These are phyloP conservation scores for Periconia digitata DNA, from an alignment of 2,329 filamentous ascomycete genomes.

Conservation along the genomic window DNA sequence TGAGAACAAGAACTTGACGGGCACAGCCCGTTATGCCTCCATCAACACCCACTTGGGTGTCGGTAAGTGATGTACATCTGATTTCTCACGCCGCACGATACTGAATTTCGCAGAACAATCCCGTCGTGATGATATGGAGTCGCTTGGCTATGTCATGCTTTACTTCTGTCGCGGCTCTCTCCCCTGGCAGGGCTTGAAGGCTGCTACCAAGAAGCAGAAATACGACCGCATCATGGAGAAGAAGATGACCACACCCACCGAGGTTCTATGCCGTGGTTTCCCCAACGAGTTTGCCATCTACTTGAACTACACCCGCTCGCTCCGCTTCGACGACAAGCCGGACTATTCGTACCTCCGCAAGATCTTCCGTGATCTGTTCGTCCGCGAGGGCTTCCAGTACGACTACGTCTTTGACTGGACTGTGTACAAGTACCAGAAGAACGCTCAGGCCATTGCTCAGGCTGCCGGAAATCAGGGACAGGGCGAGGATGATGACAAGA, in stretches of 20 bases:
- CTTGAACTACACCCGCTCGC: slow-evolving; percentile 97
- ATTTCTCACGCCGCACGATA: neutral
- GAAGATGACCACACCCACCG: slow-evolving; percentile 99
- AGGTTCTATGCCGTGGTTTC: slow-evolving; percentile 98
- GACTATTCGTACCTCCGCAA: slow-evolving; percentile 99
- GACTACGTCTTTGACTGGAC: slow-evolving; percentile 99
- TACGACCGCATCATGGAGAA: slow-evolving; percentile 99
- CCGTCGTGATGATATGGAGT: slow-evolving; percentile 99
- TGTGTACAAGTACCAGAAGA: slow-evolving; percentile 99
- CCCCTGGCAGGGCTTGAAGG: slow-evolving; percentile 97
- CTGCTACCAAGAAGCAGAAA: slow-evolving; percentile 99
- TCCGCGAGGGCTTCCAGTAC: slow-evolving; percentile 98
- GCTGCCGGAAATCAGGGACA: slow-evolving; percentile 67
- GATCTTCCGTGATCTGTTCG: slow-evolving; percentile 99
- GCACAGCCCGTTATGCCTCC: slow-evolving; percentile 95
- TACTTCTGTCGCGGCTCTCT: slow-evolving; percentile 99
- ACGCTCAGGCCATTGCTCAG: slow-evolving; percentile 90
- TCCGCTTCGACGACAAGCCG: slow-evolving; percentile 99
- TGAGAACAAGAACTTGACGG: slow-evolving; percentile 99
- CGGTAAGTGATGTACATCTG: slow-evolving; percentile 54
- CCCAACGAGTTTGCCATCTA: slow-evolving; percentile 99
- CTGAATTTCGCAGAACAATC: slow-evolving; percentile 73
- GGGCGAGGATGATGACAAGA: slow-evolving; percentile 75
- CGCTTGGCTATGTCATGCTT: slow-evolving; percentile 97
- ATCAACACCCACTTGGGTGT: slow-evolving; percentile 99